A percentile compares a stretch with the other conserved stretches of the same genome.
Conservation (phyloP, 1,284 basidiomycete genomes). For the Pseudozyma pruni region DNA sequence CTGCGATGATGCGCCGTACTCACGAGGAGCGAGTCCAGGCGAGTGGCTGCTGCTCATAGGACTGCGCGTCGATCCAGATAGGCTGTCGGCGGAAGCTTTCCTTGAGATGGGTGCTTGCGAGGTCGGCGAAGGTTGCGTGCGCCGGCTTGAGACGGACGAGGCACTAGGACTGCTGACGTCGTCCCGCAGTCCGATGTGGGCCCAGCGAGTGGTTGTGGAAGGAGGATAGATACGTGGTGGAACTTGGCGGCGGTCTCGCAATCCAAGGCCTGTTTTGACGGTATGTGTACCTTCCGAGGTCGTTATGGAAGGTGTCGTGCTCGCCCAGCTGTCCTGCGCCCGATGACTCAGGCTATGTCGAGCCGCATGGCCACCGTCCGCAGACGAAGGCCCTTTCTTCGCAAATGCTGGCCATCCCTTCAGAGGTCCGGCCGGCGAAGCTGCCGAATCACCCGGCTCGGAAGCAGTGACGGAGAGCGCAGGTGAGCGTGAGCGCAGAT, state of each 20-base stretch:
- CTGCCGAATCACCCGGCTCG: constrained; percentile 12
- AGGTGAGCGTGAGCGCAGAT: constrained; percentile 28
- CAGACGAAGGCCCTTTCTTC: constrained; percentile 14
- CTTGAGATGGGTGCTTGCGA: constrained; percentile 17
- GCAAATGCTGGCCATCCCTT: neutral
- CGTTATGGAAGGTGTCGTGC: constrained; percentile 27
- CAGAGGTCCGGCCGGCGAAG: constrained; percentile 1
- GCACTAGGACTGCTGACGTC: constrained; percentile 11
- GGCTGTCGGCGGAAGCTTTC: constrained; percentile 33
- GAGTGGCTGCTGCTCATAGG: constrained; percentile 31
- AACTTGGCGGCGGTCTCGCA: constrained; percentile 52
- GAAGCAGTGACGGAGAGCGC: constrained; percentile 28
- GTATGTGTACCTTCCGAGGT: constrained; percentile 32
- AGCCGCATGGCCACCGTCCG: constrained; percentile 13
- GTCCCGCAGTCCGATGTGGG: constrained; percentile 28
- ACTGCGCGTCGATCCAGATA: constrained; percentile 25
- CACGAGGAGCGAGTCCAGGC: constrained; percentile 9
- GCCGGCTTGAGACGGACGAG: constrained; percentile 7
- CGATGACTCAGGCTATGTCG: constrained; percentile 17
- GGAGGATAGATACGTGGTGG: constrained; percentile 58
- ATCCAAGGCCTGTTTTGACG: constrained; percentile 19
- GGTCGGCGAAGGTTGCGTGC: constrained; percentile 18
- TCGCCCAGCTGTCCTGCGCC: constrained; percentile 41
- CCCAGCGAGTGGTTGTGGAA: constrained; percentile 41
- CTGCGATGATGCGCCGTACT: neutral